Base-by-base conservation (phyloP, 2,329 filamentous ascomycete species). In the Trichophyton rubrum region DNA sequence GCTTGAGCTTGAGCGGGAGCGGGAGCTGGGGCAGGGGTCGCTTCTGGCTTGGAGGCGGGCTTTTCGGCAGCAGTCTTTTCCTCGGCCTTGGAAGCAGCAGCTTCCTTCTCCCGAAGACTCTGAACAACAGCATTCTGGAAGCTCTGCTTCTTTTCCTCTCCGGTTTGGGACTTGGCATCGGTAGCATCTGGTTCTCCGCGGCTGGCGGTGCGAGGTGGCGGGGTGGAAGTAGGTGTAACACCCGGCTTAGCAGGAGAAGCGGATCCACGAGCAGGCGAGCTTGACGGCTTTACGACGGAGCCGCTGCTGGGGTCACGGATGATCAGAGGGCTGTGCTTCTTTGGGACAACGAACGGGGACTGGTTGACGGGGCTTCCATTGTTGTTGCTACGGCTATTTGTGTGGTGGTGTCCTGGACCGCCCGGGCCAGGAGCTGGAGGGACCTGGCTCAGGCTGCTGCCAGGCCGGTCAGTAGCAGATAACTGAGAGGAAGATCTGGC, bases 301-400 rank as follows among this genome's bases (percentile, higher is more conserved):
- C 93, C 89, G 64, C 90, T 91, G 60, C 86, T 82, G 33, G 86
- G 82, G 68, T 90, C 89, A 79, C 90, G 95, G 78, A 96, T 96
- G 56, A 85, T 80, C 65, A 96, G 87, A 0, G 87, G 85, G 56
- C 85, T 85, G 73, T 83, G 90, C 79, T 87, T 89, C 61, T 72
- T 71, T 8, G 86, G 85, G 62, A 83, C 82, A 63, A 86, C 80
- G 63, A 86, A 85, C 65, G 83, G 81, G 2, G 83, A 77, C 40
- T 43, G 64, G 82, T 83, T n/a, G 49, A 80, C 82, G 38, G 85
- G 82, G 62, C 79, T 81, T 77, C 80, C 74, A 73, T 84, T 78
- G 49, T 53, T 53, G 43, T 75, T 74, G 61, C 27, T 30, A 6
- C 69, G 84, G 77, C 74, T 85, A 73, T 74, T 76, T 74, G 71